phyloP scores from a whole-genome alignment of 108 stramenopile genomes.

The Cylindrotheca closterium region DNA sequence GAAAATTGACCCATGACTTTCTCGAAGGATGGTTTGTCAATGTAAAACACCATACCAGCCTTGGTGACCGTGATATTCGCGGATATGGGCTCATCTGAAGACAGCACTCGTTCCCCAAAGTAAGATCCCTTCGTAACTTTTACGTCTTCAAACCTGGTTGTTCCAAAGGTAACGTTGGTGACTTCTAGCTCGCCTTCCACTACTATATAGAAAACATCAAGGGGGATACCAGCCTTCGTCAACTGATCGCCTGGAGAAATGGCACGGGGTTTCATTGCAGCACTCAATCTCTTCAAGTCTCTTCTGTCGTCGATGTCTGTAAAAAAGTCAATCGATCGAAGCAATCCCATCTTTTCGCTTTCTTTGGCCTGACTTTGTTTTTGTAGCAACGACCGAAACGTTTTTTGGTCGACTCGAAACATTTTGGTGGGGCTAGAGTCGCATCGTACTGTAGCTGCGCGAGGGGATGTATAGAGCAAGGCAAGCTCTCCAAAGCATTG shows the following conservation, averaged over 20 bases:
- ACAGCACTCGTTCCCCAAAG: slow-evolving; percentile 57
- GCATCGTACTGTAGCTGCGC: slow-evolving; percentile 70
- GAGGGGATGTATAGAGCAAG: slow-evolving; percentile 72
- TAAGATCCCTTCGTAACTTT: slow-evolving; percentile 33
- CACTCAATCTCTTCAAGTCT: slow-evolving; percentile 29
- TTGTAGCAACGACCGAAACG: slow-evolving; percentile 36
- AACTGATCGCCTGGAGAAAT: slow-evolving; percentile 48
- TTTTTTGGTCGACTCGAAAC: slow-evolving; percentile 41
- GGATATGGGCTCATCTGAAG: slow-evolving; percentile 38
- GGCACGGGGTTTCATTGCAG: slow-evolving; percentile 32
- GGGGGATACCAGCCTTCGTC: slow-evolving; percentile 54
- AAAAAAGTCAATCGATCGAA: slow-evolving; percentile 33
- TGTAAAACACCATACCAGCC: slow-evolving; percentile 39
- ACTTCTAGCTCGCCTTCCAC: slow-evolving; percentile 47
- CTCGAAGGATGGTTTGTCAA: slow-evolving; percentile 48
- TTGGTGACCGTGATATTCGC: slow-evolving; percentile 45
- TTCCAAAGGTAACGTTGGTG: slow-evolving; percentile 23
- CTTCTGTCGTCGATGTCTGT: slow-evolving; percentile 18
- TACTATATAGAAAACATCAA: slow-evolving; percentile 63
- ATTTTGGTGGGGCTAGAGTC: slow-evolving; percentile 24
- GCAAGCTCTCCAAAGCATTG: slow-evolving; percentile 85
- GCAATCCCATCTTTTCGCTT: slow-evolving; percentile 22
- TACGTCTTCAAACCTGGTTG: slow-evolving; percentile 19
- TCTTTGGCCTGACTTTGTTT: slow-evolving; percentile 17
- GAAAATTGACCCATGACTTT: slow-evolving; percentile 42